Evolutionary conservation across 306 rosid genomes (phyloP), one percentile per base, ranked within the genome.

Genomic region (Vigna reflexopilosa): DNA sequence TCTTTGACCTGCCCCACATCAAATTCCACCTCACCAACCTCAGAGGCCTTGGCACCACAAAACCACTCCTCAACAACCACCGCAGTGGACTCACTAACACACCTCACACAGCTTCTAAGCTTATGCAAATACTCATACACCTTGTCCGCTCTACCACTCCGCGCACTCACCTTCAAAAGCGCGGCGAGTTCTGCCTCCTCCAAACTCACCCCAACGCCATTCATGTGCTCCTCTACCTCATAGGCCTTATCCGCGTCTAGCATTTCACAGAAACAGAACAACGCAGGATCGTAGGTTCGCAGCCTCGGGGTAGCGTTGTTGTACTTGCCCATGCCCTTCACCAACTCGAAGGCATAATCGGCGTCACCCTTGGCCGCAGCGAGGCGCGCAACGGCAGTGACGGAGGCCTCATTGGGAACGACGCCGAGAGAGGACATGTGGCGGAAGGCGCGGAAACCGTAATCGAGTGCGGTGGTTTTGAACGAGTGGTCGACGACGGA

Each of bases 61-160:
- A 91, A 95, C 98, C 98, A 95, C 71, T 79, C 93, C 79, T 89
- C 96, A 54, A 92, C 85, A 70, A 80, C 70, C 77, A 55, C 55
- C 1, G 81, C 91, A 9, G 97, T 91, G 11, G 84, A 72, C 36
- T 86, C 93, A 51, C 77, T 38, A 26, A 92, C 90, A 65, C 89
- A 83, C 81, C 91, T 85, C 73, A 91, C 90, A 3, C 74, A 55
- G 51, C 82, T 78, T 73, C 98, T 88, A 24, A 95, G 68, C 84
- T 89, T 95, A 61, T 91, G 98, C 79, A 95, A 78, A 76, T 92
- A 92, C 72, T 72, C 85, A 81, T 95, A 95, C 57, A 95, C 97
- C 82, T 65, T 88, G 7, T 87, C 89, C 16, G 22, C 90, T 48
- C 75, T 89, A 9, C 96, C 89, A 5, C 55, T 86, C 72, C 68